These are phyloP conservation scores for Abortiporus biennis DNA, from an alignment of 1,284 basidiomycete species.

Conservation along the genomic window DNA sequence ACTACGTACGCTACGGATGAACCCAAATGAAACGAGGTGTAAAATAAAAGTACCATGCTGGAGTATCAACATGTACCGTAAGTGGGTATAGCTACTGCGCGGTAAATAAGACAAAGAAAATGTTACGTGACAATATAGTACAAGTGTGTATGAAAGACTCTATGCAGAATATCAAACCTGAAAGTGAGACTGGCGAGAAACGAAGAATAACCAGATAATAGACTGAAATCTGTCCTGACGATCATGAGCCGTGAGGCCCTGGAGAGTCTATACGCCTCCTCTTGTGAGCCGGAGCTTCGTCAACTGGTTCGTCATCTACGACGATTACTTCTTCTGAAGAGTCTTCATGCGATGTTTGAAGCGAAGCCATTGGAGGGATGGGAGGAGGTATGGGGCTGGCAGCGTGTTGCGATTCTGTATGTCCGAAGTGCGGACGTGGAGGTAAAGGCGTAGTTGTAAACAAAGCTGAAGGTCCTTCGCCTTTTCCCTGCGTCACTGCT, in stretches of 20 bases:
- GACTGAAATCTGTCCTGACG: neutral
- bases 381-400: neutral
- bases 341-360: slow-evolving; percentile 3
- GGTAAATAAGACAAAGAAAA: neutral
- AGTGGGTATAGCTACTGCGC: too few relatives aligned
- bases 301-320: slow-evolving; percentile 6
- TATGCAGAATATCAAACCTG: neutral
- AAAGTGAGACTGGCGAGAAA: neutral
- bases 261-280: slow-evolving; percentile 2
- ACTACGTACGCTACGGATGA: neutral
- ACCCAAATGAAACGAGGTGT: neutral
- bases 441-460: slow-evolving; percentile 5
- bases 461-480: neutral
- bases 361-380: slow-evolving; percentile 5
- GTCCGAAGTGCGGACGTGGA: too few relatives aligned
- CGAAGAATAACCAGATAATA: neutral
- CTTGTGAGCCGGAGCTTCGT: slow-evolving; percentile 5
- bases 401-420: neutral
- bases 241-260: too few relatives aligned
- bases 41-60: neutral
- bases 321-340: slow-evolving; percentile 5
- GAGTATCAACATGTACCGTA: too few relatives aligned
- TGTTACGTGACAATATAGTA: neutral
- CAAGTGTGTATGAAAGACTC: neutral
- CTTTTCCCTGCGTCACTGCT: slow-evolving; percentile 6